phyloP scores from a whole-genome alignment of 225 moss, liverwort and hornwort genomes.

The Ulota crispa region DNA sequence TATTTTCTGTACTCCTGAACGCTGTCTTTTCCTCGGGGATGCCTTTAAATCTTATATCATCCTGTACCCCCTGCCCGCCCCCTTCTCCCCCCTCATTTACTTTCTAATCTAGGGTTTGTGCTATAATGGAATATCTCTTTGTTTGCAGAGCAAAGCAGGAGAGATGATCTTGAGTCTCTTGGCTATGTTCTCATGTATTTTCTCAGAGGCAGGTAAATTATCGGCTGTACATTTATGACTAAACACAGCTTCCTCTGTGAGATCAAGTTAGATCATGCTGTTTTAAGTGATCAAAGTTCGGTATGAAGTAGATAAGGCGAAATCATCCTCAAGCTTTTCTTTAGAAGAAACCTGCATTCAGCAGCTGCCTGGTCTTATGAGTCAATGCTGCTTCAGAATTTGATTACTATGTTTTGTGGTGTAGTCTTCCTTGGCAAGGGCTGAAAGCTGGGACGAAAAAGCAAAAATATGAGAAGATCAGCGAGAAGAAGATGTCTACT shows the following conservation, averaged over 20 bases:
- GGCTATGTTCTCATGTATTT: constrained; percentile 67
- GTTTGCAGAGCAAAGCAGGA: constrained; percentile 59
- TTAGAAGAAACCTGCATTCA: neutral
- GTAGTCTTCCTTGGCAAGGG: constrained; percentile 60
- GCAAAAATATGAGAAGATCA: constrained; percentile 98
- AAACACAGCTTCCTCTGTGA: neutral
- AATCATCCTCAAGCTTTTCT: neutral
- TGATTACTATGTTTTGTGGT: constrained; percentile 20
- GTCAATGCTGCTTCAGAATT: neutral
- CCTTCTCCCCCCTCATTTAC: neutral
- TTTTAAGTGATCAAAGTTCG: neutral
- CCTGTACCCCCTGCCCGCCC: neutral
- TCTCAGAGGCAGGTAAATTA: constrained; percentile 59
- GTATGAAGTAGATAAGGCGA: neutral
- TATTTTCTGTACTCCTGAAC: neutral
- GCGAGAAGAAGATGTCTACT: constrained; percentile 98
- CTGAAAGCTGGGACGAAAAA: constrained; percentile 83
- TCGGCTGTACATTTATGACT: neutral
- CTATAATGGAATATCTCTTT: neutral
- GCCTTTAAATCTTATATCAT: neutral
- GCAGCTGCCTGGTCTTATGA: neutral
- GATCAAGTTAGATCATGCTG: neutral
- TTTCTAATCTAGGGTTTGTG: neutral
- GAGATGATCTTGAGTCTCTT: constrained; percentile 59
- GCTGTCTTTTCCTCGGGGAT: neutral